Evolutionary conservation across 495 filamentous ascomycete species (phyloP).

Genomic region (Daldinia childiae): DNA sequence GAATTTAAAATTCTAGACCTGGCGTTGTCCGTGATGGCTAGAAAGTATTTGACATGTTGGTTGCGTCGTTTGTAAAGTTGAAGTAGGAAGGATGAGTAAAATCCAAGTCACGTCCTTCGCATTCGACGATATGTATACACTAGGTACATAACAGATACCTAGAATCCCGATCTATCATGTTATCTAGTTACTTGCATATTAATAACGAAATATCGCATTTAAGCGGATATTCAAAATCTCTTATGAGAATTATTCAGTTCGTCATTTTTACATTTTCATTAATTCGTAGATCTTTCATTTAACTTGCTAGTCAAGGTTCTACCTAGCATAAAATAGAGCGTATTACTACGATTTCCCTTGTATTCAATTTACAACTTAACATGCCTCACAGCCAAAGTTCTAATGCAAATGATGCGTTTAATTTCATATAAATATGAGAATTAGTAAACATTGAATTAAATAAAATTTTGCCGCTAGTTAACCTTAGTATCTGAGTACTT

Average conservation of each 20-base stretch:
- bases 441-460: not conserved
- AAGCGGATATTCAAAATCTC: not conserved
- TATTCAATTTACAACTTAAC: not conserved
- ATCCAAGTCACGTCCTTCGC: not conserved
- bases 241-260: not conserved
- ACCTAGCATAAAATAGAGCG: not conserved
- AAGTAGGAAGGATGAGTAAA: conserved; percentile 1
- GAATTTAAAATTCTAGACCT: conserved; percentile 27
- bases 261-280: not conserved
- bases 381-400: not conserved
- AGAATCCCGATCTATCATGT: not conserved
- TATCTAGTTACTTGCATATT: not conserved
- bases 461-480: not conserved
- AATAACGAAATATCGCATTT: not conserved
- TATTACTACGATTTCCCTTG: conserved; percentile 1
- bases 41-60: conserved; percentile 19
- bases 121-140: not conserved
- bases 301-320: not conserved
- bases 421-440: not conserved
- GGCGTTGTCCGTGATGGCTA: conserved; percentile 35
- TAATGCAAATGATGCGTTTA: not conserved
- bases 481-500: not conserved
- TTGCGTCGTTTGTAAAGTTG: conserved; percentile 4
- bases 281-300: not conserved
- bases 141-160: too few species aligned